These are phyloP conservation scores for Agaricales sp. DNA, from an alignment of 1,284 basidiomycete species.

Conservation along the genomic window DNA sequence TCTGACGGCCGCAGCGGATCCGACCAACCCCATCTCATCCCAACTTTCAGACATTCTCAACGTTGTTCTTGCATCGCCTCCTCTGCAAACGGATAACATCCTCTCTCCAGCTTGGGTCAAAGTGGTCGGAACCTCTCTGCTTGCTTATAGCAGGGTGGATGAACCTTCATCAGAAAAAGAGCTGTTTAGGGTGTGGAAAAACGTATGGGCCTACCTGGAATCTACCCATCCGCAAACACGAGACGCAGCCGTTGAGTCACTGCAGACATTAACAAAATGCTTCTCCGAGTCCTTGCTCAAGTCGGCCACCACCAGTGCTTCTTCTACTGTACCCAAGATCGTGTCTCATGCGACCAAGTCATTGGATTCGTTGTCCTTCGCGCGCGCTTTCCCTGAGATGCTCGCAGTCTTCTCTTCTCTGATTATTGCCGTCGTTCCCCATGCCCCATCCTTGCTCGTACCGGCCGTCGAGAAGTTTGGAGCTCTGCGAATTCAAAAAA, in stretches of 20 bases:
- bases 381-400: conserved; percentile 63
- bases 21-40: conserved; percentile 31
- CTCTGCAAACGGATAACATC: conserved; percentile 50
- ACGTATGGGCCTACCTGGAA: conserved; percentile 67
- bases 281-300: conserved; percentile 55
- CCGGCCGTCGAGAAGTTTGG: conserved; percentile 71
- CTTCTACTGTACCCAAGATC: conserved; percentile 49
- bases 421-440: conserved; percentile 33
- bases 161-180: conserved; percentile 38
- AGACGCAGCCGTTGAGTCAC: conserved; percentile 54
- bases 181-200: conserved; percentile 65
- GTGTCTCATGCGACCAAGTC: conserved; percentile 55
- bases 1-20: conserved; percentile 39
- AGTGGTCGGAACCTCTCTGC: conserved; percentile 61
- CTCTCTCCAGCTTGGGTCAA: conserved; percentile 66
- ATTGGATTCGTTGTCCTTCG: conserved; percentile 59
- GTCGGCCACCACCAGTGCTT: conserved; percentile 40
- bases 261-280: conserved; percentile 58
- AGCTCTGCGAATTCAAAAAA: conserved; percentile 66
- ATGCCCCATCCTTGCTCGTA: conserved; percentile 62
- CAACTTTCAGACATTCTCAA: conserved; percentile 64
- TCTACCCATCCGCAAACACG: conserved; percentile 43
- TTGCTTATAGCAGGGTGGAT: conserved; percentile 44
- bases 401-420: conserved; percentile 53
- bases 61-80: conserved; percentile 67